These are phyloP conservation scores for Selenicereus undatus DNA, from an alignment of 148 eudicot genomes.

Conservation along the genomic window DNA sequence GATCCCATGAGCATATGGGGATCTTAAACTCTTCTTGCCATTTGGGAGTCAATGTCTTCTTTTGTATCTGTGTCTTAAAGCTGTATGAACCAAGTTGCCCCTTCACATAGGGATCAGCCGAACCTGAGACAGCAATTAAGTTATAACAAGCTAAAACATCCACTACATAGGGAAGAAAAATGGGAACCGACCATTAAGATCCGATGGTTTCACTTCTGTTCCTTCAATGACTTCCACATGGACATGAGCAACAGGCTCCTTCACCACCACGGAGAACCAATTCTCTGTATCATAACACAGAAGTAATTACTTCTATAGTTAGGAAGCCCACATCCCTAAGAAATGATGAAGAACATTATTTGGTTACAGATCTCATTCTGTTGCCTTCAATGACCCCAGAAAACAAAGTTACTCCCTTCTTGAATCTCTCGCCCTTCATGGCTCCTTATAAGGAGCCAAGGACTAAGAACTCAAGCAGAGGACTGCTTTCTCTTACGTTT, in stretches of 20 bases:
- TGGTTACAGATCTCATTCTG: background rate
- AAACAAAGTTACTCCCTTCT: background rate
- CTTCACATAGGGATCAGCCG: constrained; percentile 91
- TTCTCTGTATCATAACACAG: constrained; percentile 36
- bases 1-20: constrained; percentile 77
- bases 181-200: constrained; percentile 67
- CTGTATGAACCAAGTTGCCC: constrained; percentile 70
- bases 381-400: background rate
- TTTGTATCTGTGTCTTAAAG: constrained; percentile 72
- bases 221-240: constrained; percentile 80
- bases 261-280: constrained; percentile 86
- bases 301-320: constrained; percentile 6
- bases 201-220: constrained; percentile 74
- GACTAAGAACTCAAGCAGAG: background rate
- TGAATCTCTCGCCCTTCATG: background rate
- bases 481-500: background rate
- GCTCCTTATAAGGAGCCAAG: background rate
- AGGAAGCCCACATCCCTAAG: background rate
- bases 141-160: constrained; percentile 15
- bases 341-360: background rate
- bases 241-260: constrained; percentile 73
- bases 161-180: background rate
- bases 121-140: constrained; percentile 46
- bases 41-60: constrained; percentile 76
- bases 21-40: constrained; percentile 90